A percentile compares a stretch with the other conserved stretches of the same genome.
These are phyloP conservation scores for Aureobasidium sp. DNA, from an alignment of 2,329 filamentous ascomycete species.

Conservation along the genomic window DNA sequence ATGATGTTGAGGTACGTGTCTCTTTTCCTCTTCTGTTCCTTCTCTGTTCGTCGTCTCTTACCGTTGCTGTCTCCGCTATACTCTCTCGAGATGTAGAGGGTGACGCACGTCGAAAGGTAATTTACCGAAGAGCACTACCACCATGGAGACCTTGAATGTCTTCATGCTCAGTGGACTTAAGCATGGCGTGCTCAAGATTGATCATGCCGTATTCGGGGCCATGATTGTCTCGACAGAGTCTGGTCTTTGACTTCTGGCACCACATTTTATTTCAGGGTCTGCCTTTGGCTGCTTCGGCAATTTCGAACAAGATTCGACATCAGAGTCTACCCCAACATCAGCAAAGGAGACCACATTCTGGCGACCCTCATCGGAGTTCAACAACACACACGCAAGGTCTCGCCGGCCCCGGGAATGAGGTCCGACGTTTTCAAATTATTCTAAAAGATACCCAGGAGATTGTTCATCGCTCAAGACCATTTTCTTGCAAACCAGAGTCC, in stretches of 20 bases:
- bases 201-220: background rate
- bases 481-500: background rate
- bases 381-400: background rate
- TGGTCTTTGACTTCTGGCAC: background rate
- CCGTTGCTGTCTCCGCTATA: background rate
- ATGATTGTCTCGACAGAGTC: background rate
- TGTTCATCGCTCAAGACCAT: background rate
- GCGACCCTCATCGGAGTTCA: background rate
- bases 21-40: background rate
- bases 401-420: no score
- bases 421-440: background rate
- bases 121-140: background rate
- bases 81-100: background rate
- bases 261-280: background rate
- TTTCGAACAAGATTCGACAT: background rate
- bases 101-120: background rate
- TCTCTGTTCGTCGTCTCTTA: background rate
- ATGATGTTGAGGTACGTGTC: background rate
- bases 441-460: accelerated
- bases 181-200: background rate
- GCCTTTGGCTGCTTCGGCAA: background rate
- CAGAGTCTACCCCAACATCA: background rate
- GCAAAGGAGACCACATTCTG: background rate
- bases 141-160: no score
- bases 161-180: background rate